Evolutionary conservation across 805 yeast genomes (phyloP), one percentile per base, ranked within the genome.

Genomic region (Yarrowia sp.): DNA sequence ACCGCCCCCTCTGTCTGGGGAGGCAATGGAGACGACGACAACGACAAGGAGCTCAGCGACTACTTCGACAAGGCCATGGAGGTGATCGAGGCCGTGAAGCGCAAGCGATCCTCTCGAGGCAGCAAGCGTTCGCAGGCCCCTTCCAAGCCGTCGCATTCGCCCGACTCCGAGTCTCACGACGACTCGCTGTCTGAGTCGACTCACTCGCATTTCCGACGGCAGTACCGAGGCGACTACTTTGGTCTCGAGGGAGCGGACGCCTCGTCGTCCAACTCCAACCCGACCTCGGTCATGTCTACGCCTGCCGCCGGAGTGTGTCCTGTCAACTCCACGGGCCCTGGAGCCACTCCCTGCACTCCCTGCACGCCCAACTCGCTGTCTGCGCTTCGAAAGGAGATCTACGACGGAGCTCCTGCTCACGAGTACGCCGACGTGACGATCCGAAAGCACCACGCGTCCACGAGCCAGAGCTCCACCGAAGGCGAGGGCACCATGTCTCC

Each of bases 1-100:
- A 51, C 58, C 2, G 41, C 58, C 2, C 41, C 58, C 1, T 51
- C 58, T 1, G 58, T 35, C 4, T 51, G 58, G 58, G 58, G 61
- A 18, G 38, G 46, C 19, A 18, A 27, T 16, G 62, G 53, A 14
- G 62, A 58, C 25, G 62, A 58, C 53, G 62, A 58, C 18, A 35
- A 58, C 41, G 62, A 58, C 25, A 41, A 58, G 39, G 62, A 58
- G 53, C 31, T 58, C 19, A 42, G 53, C 25, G 62, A 58, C 53
- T 58, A 58, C 35, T 58, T 58, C 22, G 62, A 58, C 42, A 41
- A 44, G 51, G 62, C 62, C 25, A 58, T 58, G 62, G 53, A 42
- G 41, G 62, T 58, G 16, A 41, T 58, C 22, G 62, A 58, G 25
- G 55, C 62, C 33, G 62, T 58, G 32, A 58, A 42, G 18, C 51